Base-by-base conservation (phyloP, 176 grass and related monocot genomes). In the Rhynchospora pubera region DNA sequence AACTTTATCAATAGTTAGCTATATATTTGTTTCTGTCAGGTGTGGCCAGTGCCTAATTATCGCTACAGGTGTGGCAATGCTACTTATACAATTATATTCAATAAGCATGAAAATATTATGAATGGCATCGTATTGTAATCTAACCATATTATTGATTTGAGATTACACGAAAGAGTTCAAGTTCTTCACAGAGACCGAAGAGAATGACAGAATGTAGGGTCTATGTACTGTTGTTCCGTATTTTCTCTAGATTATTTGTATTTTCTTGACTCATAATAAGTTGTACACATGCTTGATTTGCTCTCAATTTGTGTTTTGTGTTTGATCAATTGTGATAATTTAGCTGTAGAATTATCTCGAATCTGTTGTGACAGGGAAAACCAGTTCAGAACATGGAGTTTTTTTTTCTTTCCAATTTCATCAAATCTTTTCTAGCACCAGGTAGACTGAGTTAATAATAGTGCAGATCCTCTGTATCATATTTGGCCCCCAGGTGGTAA, bases 41-140 rank as follows among this genome's bases (percentile, higher is more conserved):
- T 98, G 50, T 98, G 95, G 92, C 94, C 95, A 72, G 95, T 92
- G 6, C 95, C 95, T 79, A 98, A 98, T 94, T 98, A 98, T 85
- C 94, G 95, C 62, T 98, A 98, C 85, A 93, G 95, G 88, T 98
- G 95, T 84, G 95, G 95, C 62, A 98, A 94, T 87, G 95, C 94
- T 15, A 92, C 95, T 82, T 98, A 92, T 57, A 98, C 94, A 85
- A 83, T 98, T 70, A 98, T 98, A 98, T 98, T 98, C 84, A 91
- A 87, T 59, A 28, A 28, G 26, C 26, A 28, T 0, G 92, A 98
- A 44, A 94, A 91, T 59, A 28, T 28, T 1, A 28, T 28, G 26
- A 28, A 98, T 98, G 95, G 95, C 93, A 94, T 62, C 86, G 44
- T 61, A 62, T 24, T 45, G 44, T 6, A 77, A 78, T 76, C n/a